Evolutionary conservation across 164 flowering plant genomes (phyloP), one percentile per base, ranked within the genome.

Genomic region (Magnolia sinica): DNA sequence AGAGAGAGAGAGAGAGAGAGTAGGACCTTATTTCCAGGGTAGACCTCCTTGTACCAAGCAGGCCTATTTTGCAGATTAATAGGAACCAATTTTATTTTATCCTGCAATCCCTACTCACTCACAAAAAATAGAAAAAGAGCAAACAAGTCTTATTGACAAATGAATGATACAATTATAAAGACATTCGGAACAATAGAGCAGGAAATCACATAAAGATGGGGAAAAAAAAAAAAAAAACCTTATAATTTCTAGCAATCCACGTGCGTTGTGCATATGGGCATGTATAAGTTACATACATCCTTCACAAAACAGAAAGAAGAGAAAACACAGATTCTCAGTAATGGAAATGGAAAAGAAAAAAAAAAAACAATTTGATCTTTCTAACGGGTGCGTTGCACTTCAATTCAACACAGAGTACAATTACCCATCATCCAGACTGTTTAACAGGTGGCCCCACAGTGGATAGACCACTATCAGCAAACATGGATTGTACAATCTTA

Each of bases 31-130:
- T 91, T 91, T 66, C 82, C 64, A 63, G 96, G 90, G 80, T 92
- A 88, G 16, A 92, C 93, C 85, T 94, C 97, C 87, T 90, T 94
- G 86, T 94, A 94, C 98, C 98, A 94, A 77, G 81, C 83, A 73
- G 98, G 98, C 72, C 93, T 84, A 78, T 92, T 83, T 64, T 83
- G 80, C 72, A 93, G 87, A 84, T 91, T 86, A 76, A 93, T 88
- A 1, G 94, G 89, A 66, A 93, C 91, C 84, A 93, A 79, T 79
- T 89, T 82, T 67, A 90, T 91, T 82, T 83, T 79, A n/a, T 91
- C 63, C 16, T 66, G 63, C 58, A 51, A 22, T 3, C 66, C 63
- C 63, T 13, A 8, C 24, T 67, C 16, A 9, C 50, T 52, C 14
- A 13, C 45, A 74, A 45, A 14, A 37, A 50, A 22, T 74, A 64